Evolutionary conservation across 179 eudicot species (phyloP), one percentile per base, ranked within the genome.

Genomic region (Beta lomatogona): DNA sequence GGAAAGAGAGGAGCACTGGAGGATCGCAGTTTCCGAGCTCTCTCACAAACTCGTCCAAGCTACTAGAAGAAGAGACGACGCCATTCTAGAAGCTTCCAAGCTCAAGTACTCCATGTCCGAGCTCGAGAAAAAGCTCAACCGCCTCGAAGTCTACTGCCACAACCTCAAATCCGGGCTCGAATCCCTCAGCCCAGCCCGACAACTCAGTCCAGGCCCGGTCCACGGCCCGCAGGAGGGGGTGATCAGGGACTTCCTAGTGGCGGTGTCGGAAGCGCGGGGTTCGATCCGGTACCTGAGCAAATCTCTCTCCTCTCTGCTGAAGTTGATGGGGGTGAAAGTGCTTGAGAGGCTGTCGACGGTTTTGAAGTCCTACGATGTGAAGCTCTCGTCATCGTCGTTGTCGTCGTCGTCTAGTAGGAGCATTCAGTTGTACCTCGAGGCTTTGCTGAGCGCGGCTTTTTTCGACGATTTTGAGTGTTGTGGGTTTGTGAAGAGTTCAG

Each of bases 91-190:
- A 81, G 90, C 96, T 31, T 91, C 94, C 3, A 91, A 88, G 55
- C 82, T 96, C 9, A 96, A 91, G 31, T 81, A 87, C 82, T 88
- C 98, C 79, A 89, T 96, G 86, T 73, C 87, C 14, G 96, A 94
- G 77, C 91, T 94, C 2, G 97, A 94, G 85, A 91, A 88, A 69
- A 93, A 96, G 79, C 92, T 96, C 3, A 89, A 91, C 76, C 91
- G 91, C 48, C 85, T 96, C 5, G 98, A 96, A 63, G 57, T 89
- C 4, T 91, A 96, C 71, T 94, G 97, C 71, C 94, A 87, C 9
- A 87, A 70, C 4, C 81, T 96, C 74, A 92, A 92, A 80, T 91
- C 96, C 0, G 92, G 91, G 13, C 91, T 92, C 15, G 95, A 95
- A 31, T 52, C 54, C 73, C 79, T 46, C 60, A 21, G 11, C 66